Percentiles rank a stretch among this genome's conserved stretches.
Evolutionary conservation across 805 yeast species (phyloP).

Genomic region (Cyberlindnera xishuangbannaensis): DNA sequence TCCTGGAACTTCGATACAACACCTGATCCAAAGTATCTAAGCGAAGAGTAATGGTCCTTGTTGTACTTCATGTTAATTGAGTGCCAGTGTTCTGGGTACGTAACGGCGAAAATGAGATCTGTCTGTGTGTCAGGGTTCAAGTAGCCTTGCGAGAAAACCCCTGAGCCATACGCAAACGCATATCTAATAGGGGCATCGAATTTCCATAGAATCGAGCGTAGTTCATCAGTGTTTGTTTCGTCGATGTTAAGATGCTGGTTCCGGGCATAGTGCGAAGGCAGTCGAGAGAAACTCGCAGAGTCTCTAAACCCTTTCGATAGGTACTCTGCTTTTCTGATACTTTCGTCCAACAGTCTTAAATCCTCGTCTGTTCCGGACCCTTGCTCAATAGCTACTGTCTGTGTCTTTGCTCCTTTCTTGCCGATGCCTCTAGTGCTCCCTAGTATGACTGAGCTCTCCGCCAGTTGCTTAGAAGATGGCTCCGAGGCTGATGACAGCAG

Average conservation of each 20-base stretch:
- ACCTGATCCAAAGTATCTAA: slow-evolving; percentile 55
- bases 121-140: slow-evolving; percentile 55
- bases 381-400: no score
- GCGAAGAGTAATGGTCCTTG: slow-evolving; percentile 72
- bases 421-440: background rate
- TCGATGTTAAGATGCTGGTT: slow-evolving; percentile 52
- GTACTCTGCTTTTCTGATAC: slow-evolving; percentile 23
- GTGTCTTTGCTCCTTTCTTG: no score
- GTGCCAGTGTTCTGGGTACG: slow-evolving; percentile 74
- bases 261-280: slow-evolving; percentile 53
- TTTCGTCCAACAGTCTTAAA: slow-evolving; percentile 19
- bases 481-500: slow-evolving; percentile 19
- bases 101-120: slow-evolving; percentile 80
- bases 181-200: slow-evolving; percentile 70
- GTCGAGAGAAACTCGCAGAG: slow-evolving; percentile 16
- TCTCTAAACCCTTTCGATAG: slow-evolving; percentile 17
- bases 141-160: slow-evolving; percentile 78
- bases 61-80: slow-evolving; percentile 56
- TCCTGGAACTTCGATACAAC: slow-evolving; percentile 55
- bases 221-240: slow-evolving; percentile 32
- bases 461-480: slow-evolving; percentile 19
- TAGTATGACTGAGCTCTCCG: slow-evolving; percentile 19
- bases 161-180: slow-evolving; percentile 93
- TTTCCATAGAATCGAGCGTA: slow-evolving; percentile 44
- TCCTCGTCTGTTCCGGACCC: background rate